These are phyloP conservation scores for Malus hybrid DNA, from an alignment of 331 rosid species.

Conservation along the genomic window DNA sequence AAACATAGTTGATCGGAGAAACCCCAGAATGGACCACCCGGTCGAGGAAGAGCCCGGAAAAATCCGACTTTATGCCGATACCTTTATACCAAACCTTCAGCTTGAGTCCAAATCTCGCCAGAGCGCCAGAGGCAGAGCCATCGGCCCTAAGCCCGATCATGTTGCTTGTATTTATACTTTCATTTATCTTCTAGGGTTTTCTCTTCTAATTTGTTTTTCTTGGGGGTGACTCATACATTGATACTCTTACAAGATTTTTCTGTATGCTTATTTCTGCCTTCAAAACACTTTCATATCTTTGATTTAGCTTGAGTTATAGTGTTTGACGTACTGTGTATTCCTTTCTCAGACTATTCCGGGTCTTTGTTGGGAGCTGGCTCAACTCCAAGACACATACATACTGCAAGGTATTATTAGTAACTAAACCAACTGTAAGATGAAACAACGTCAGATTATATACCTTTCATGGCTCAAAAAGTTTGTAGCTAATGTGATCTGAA, in stretches of 20 bases:
- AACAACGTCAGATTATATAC: neutral
- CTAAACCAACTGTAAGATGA: slow-evolving; percentile 10
- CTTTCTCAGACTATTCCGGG: slow-evolving; percentile 69
- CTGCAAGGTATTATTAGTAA: slow-evolving; percentile 46
- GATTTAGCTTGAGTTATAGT: neutral
- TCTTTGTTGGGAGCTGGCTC: slow-evolving; percentile 97
- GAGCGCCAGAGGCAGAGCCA: too few species aligned
- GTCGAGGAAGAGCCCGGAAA: too few species aligned
- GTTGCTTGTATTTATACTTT: neutral
- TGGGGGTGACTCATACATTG: neutral
- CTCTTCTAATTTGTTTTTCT: neutral
- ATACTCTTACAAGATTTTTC: neutral
- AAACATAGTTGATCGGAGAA: too few species aligned
- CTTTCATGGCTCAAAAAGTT: neutral
- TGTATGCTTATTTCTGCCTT: neutral
- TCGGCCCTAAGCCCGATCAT: neutral
- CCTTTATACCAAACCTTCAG: too few species aligned
- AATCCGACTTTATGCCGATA: too few species aligned
- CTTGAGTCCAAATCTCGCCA: too few species aligned
- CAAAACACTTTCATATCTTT: neutral
- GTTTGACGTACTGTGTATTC: neutral
- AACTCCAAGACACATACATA: slow-evolving; percentile 93
- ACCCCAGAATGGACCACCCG: too few species aligned
- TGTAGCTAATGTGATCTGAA: slow-evolving; percentile 6
- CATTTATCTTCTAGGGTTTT: neutral